Percentiles rank a stretch among this genome's conserved stretches.
These are phyloP conservation scores for Cyberlindnera meyerae DNA, from an alignment of 805 yeast species.

Conservation along the genomic window DNA sequence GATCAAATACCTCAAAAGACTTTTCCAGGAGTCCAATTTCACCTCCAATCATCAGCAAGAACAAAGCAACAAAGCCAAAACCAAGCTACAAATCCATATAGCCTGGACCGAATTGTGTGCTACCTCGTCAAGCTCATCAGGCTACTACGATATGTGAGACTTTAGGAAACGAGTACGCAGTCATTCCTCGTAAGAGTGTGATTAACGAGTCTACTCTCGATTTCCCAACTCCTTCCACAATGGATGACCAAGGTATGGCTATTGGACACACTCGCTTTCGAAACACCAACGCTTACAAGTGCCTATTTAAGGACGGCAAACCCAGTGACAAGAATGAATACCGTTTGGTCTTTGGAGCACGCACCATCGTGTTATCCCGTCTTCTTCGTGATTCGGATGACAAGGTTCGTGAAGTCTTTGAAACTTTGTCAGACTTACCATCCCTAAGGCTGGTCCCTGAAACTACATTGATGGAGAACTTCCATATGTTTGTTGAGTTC, in stretches of 20 bases:
- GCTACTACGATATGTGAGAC: slow-evolving; percentile 21
- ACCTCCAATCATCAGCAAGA: too few species aligned
- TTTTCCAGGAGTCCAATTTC: too few species aligned
- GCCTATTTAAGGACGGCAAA: slow-evolving; percentile 6
- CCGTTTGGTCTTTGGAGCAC: slow-evolving; percentile 11
- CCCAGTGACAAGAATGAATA: slow-evolving; percentile 7
- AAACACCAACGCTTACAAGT: slow-evolving; percentile 14
- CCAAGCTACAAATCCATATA: slow-evolving; percentile 4
- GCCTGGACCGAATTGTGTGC: slow-evolving; percentile 11
- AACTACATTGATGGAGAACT: slow-evolving; percentile 5
- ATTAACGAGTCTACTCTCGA: too few species aligned
- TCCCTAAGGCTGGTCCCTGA: slow-evolving; percentile 2
- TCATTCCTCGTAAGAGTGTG: neutral
- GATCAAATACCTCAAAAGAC: too few species aligned
- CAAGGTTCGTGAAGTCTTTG: slow-evolving; percentile 10
- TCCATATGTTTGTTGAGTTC: slow-evolving; percentile 13
- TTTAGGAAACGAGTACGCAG: slow-evolving; percentile 16
- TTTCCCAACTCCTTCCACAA: too few species aligned
- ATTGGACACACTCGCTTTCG: slow-evolving; percentile 6
- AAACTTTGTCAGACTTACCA: slow-evolving; percentile 3
- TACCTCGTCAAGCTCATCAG: slow-evolving; percentile 16
- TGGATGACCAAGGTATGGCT: too few species aligned
- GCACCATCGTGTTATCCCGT: slow-evolving; percentile 11
- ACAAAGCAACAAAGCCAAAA: neutral
- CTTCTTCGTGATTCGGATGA: slow-evolving; percentile 12